phyloP scores from a whole-genome alignment of 2,329 filamentous ascomycete species.

The Pestalotiopsis fici region DNA sequence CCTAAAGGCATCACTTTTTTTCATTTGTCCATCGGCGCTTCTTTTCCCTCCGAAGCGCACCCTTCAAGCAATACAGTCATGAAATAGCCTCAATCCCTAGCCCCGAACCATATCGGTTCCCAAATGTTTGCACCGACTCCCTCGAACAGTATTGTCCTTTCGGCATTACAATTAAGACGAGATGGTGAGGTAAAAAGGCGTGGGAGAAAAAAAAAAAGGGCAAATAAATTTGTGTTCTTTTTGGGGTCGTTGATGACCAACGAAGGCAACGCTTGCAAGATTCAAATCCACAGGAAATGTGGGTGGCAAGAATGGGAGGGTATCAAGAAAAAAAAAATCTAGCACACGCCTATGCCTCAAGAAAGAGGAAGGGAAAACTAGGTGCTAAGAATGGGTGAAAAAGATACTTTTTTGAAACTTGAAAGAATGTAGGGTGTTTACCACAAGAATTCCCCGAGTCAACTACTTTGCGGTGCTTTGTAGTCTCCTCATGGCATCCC shows the following conservation, averaged over 20 bases:
- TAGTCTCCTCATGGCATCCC: constrained; percentile 79
- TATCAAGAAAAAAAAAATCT: not conserved
- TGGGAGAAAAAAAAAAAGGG: not conserved
- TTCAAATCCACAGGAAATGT: not conserved
- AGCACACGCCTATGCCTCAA: not conserved
- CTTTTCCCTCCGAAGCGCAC: too few species aligned
- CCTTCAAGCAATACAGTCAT: not conserved
- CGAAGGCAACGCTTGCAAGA: not conserved
- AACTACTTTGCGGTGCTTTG: constrained; percentile 50
- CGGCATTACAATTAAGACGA: not conserved
- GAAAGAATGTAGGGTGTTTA: not conserved
- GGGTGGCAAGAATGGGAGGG: not conserved
- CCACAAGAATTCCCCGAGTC: not conserved
- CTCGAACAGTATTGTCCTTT: not conserved
- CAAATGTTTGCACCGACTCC: too few species aligned
- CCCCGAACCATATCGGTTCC: not conserved
- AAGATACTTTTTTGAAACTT: not conserved
- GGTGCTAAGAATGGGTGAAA: not conserved
- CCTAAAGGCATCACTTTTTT: too few species aligned
- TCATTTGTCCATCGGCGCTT: too few species aligned
- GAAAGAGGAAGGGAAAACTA: not conserved
- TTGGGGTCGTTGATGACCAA: not conserved
- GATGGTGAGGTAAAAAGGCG: not conserved
- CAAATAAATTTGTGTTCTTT: not conserved
- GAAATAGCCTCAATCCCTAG: not conserved